Evolutionary conservation across 805 yeast genomes (phyloP), one percentile per base, ranked within the genome.

Genomic region (Pachysolen tannophilus): DNA sequence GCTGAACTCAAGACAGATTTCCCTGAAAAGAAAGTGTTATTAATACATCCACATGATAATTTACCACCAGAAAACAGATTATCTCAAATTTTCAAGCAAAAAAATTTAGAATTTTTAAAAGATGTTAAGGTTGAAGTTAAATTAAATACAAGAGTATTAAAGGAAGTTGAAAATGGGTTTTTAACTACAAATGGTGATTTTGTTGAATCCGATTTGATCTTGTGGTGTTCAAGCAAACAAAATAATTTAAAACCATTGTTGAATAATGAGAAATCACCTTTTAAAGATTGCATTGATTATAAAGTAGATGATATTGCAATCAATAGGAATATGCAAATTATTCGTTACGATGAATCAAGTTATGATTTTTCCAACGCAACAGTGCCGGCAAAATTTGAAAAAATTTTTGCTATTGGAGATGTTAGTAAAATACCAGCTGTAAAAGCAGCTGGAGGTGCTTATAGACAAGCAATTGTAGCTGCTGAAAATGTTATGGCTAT

Each of bases 41-140:
- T 66, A 36, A 49, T 65, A 7, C 72, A 66, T 43, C 71, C 72
- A 6, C 66, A 66, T 42, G 47, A 49, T 1, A 35, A 39, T 13
- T 50, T 65, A n/a, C 71, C 70, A 3, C 66, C 67, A 1, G 68
- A 63, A 13, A 10, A 40, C 49, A n/a, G n/a, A n/a, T n/a, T n/a
- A n/a, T n/a, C n/a, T n/a, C 53, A 3, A 41, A 32, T 36, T 43
- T 55, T 5, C 34, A 55, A 6, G 40, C 41, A 6, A n/a, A 23
- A 23, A 8, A 5, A 23, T 4, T 5, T 23, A 5, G 26, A 23
- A 14, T 14, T 14, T 11, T 11, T 11, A 14, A 23, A 23, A 14
- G 26, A 23, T 23, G 26, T 23, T 5, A 23, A 8, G 26, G 10
- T 23, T 5, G 26, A 23, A 23, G n/a, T n/a, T n/a, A 28, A 33